These are phyloP conservation scores for Cryptosporidium sp. DNA, from an alignment of 169 alveolate genomes.

Conservation along the genomic window DNA sequence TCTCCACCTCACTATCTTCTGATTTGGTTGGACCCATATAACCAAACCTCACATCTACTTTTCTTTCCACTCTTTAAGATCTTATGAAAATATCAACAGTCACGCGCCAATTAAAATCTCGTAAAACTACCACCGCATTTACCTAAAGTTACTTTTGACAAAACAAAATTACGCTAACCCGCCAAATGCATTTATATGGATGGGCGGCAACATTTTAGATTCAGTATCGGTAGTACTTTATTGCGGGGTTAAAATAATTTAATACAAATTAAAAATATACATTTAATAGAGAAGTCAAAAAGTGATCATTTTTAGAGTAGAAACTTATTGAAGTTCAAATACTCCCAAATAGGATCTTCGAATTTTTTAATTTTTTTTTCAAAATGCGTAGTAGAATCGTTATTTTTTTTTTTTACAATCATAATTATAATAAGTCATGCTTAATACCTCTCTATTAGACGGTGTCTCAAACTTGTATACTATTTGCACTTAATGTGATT, in stretches of 20 bases:
- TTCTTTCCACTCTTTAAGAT: not conserved
- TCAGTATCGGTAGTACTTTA: not conserved
- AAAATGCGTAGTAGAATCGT: not conserved
- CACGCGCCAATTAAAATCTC: not conserved
- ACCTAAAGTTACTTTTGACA: not conserved
- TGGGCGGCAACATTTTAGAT: constrained; percentile 2
- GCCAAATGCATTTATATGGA: not conserved
- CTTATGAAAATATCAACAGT: not conserved
- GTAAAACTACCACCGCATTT: not conserved
- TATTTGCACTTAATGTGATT: constrained; percentile 16
- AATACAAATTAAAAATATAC: not conserved
- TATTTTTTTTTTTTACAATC: no score
- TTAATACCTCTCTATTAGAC: constrained; percentile 25
- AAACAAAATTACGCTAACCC: not conserved
- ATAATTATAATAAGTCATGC: not conserved
- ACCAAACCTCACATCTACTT: not conserved
- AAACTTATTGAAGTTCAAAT: not conserved
- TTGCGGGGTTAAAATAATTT: not conserved
- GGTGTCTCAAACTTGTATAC: constrained; percentile 38
- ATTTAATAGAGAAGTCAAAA: not conserved
- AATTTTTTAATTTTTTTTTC: not conserved
- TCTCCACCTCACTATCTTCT: not conserved
- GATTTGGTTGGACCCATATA: not conserved
- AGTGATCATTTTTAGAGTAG: not conserved
- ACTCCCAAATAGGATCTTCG: not conserved